Evolutionary conservation across 2,329 filamentous ascomycete genomes (phyloP).

Genomic region (Aschersonia sp.): DNA sequence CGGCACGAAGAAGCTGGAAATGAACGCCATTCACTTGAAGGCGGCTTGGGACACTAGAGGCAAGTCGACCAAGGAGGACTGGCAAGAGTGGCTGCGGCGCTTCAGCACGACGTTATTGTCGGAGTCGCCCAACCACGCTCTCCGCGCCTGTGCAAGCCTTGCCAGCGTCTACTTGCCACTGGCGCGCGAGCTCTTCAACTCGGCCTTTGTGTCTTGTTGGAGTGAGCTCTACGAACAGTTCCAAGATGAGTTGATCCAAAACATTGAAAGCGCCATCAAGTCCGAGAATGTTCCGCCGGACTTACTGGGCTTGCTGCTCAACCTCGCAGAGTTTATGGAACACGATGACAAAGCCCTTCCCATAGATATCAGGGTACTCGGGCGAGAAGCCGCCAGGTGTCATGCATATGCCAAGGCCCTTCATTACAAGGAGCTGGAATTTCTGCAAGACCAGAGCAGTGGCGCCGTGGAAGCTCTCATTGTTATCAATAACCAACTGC

Average conservation of each 20-base stretch:
- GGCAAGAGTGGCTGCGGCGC: conserved; percentile 95
- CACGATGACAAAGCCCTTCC: conserved; percentile 97
- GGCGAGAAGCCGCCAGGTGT: conserved; percentile 88
- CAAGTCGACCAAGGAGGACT: conserved; percentile 95
- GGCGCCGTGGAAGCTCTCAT: conserved; percentile 94
- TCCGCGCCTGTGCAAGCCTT: conserved; percentile 82
- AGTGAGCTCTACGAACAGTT: conserved; percentile 94
- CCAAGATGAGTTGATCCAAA: conserved; percentile 88
- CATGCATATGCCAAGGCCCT: conserved; percentile 96
- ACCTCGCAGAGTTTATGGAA: conserved; percentile 98
- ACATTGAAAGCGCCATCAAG: conserved; percentile 89
- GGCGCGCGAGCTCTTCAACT: conserved; percentile 91
- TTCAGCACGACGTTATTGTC: conserved; percentile 92
- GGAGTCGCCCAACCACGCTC: conserved; percentile 89
- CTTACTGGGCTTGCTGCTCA: conserved; percentile 82
- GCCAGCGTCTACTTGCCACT: conserved; percentile 85
- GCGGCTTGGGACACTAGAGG: conserved; percentile 93
- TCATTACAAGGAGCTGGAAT: conserved; percentile 98
- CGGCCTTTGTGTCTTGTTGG: conserved; percentile 98
- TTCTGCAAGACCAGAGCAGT: conserved; percentile 91
- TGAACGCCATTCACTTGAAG: conserved; percentile 95
- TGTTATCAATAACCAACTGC: conserved; percentile 97
- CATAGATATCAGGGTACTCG: conserved; percentile 89
- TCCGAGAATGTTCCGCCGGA: conserved; percentile 94
- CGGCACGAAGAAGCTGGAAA: conserved; percentile 82